Percentiles rank a stretch among this genome's conserved stretches.
Conservation (phyloP, 495 filamentous ascomycete genomes). For the Neurospora sp. region DNA sequence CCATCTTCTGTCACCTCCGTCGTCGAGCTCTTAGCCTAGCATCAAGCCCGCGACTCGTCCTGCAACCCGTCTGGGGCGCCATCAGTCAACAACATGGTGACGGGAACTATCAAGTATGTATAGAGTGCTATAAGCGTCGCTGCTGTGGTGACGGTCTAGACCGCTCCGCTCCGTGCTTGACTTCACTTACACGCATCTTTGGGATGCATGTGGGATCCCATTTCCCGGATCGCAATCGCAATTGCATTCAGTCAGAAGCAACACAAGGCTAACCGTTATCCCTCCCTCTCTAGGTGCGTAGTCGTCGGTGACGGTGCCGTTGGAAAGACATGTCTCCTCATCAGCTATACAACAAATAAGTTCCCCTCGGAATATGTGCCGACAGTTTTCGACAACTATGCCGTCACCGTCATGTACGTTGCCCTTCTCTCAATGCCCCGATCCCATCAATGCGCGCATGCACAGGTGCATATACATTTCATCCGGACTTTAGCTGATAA, state of each 20-base stretch:
- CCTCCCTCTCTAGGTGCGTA: conserved; percentile 59
- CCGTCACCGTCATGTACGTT: conserved; percentile 96
- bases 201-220: background rate
- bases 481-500: background rate
- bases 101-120: conserved; percentile 74
- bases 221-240: background rate
- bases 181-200: background rate
- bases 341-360: conserved; percentile 99
- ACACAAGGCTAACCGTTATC: conserved; percentile 10
- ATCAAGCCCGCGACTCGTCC: conserved; percentile 12
- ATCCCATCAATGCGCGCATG: background rate
- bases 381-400: conserved; percentile 99
- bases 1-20: conserved; percentile 7
- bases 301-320: conserved; percentile 99
- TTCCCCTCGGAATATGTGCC: conserved; percentile 99
- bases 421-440: background rate
- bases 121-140: background rate
- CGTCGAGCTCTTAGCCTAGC: conserved; percentile 7
- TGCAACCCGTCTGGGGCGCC: conserved; percentile 19
- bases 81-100: conserved; percentile 51
- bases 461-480: background rate
- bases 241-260: background rate
- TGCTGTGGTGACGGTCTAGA: background rate
- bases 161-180: background rate
- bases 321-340: conserved; percentile 96